These are phyloP conservation scores for Eimeria acervulina DNA, from an alignment of 169 alveolate species.

Conservation along the genomic window DNA sequence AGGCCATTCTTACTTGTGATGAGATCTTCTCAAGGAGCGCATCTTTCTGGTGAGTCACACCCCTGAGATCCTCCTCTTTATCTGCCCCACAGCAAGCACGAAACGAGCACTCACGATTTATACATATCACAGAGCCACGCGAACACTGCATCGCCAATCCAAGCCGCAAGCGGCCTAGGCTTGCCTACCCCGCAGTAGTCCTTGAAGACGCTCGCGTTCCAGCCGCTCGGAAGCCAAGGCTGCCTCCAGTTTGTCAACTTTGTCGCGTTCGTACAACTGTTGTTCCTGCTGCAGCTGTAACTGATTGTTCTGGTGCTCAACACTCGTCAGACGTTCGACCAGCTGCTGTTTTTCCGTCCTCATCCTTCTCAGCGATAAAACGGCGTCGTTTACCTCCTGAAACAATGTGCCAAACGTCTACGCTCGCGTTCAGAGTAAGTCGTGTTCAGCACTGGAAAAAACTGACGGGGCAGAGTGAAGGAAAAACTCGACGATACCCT, in stretches of 20 bases:
- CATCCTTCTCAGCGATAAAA: conserved; percentile 53
- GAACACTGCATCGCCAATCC: neutral
- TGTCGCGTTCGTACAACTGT: conserved; percentile 18
- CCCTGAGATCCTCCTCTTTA: conserved; percentile 65
- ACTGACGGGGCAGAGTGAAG: neutral
- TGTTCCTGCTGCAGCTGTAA: conserved; percentile 58
- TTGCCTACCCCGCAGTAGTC: conserved; percentile 43
- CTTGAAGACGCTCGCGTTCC: conserved; percentile 21
- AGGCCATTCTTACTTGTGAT: conserved; percentile 32
- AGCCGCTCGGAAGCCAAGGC: conserved; percentile 28
- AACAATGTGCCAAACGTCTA: neutral
- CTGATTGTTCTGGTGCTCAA: conserved; percentile 68
- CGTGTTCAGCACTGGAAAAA: no score
- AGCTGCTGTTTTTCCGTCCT: conserved; percentile 79
- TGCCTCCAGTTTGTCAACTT: conserved; percentile 10
- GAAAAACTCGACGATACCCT: neutral
- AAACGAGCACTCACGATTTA: neutral
- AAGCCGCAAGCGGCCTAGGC: neutral
- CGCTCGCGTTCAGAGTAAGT: neutral
- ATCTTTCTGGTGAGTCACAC: conserved; percentile 62
- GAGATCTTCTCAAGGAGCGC: conserved; percentile 32
- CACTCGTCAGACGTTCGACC: conserved; percentile 48
- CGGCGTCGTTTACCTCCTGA: conserved; percentile 69
- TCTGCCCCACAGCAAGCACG: conserved; percentile 30
- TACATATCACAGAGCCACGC: neutral